Evolutionary conservation across 495 filamentous ascomycete genomes (phyloP).

Genomic region (Penicillium salamii): DNA sequence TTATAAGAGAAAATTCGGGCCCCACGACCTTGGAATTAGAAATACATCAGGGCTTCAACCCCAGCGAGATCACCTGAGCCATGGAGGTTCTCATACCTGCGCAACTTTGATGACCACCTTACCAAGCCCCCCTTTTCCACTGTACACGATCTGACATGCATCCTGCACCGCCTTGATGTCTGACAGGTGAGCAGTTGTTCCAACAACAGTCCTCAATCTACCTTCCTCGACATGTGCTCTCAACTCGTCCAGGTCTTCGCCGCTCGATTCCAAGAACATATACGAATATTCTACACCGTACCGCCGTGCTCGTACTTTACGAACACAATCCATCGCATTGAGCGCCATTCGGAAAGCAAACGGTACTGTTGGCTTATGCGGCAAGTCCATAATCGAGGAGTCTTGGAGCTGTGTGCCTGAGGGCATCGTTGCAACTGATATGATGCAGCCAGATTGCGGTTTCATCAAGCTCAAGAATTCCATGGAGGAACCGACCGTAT

Average conservation of each 20-base stretch:
- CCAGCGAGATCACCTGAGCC: not conserved
- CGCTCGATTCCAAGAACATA: conserved; percentile 35
- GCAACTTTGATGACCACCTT: conserved; percentile 51
- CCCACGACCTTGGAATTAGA: too few species aligned
- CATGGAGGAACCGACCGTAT: conserved; percentile 38
- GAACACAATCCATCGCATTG: conserved; percentile 36
- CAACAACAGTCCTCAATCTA: conserved; percentile 44
- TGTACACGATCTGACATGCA: conserved; percentile 45
- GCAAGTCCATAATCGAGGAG: conserved; percentile 22
- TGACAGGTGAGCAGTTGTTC: conserved; percentile 36
- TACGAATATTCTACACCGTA: conserved; percentile 38
- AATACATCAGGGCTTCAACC: too few species aligned
- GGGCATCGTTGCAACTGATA: conserved; percentile 41
- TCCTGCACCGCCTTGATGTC: conserved; percentile 44
- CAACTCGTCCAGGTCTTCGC: conserved; percentile 42
- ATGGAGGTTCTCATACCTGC: not conserved
- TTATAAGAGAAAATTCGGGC: too few species aligned
- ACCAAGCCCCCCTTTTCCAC: conserved; percentile 53
- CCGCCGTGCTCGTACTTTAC: conserved; percentile 23
- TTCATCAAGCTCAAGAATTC: conserved; percentile 36
- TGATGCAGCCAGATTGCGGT: conserved; percentile 34
- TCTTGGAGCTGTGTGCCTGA: conserved; percentile 18
- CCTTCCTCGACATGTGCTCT: conserved; percentile 41
- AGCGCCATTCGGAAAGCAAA: conserved; percentile 28
- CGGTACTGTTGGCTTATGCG: conserved; percentile 29